Evolutionary conservation across 1,284 basidiomycete genomes (phyloP).

Genomic region (Exobasidium cylindrosporum): DNA sequence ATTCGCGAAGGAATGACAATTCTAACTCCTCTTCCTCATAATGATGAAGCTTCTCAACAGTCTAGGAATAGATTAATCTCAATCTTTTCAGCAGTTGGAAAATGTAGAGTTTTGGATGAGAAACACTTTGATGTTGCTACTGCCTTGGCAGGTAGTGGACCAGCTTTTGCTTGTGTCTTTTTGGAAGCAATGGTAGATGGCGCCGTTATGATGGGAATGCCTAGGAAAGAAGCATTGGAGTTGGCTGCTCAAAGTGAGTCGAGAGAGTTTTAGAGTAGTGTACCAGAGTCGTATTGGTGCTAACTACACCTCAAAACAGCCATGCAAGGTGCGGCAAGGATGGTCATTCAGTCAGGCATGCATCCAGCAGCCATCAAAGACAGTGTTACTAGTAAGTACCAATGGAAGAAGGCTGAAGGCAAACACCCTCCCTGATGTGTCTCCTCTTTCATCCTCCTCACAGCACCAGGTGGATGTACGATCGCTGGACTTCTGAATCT

Average conservation of each 20-base stretch:
- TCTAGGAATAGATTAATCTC: conserved; percentile 39
- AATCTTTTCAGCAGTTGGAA: conserved; percentile 50
- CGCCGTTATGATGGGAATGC: conserved; percentile 99
- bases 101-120: conserved; percentile 49
- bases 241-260: conserved; percentile 84
- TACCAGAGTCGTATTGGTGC: neutral
- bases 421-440: neutral
- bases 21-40: conserved; percentile 39
- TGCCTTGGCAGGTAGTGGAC: conserved; percentile 90
- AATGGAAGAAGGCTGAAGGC: neutral
- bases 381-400: conserved; percentile 81
- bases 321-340: conserved; percentile 91
- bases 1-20: conserved; percentile 55
- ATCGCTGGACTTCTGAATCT: conserved; percentile 92
- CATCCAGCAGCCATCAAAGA: conserved; percentile 98
- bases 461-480: conserved; percentile 96
- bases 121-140: conserved; percentile 92
- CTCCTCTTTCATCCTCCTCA: neutral
- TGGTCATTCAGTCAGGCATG: conserved; percentile 80
- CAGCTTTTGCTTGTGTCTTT: conserved; percentile 94
- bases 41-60: conserved; percentile 21
- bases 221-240: conserved; percentile 86
- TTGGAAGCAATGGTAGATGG: conserved; percentile 99
- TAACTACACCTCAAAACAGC: conserved; percentile 62
- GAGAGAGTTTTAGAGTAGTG: conserved; percentile 9